Evolutionary conservation across 2,329 filamentous ascomycete species (phyloP).

Genomic region (Lasiodiplodia gonubiensis): DNA sequence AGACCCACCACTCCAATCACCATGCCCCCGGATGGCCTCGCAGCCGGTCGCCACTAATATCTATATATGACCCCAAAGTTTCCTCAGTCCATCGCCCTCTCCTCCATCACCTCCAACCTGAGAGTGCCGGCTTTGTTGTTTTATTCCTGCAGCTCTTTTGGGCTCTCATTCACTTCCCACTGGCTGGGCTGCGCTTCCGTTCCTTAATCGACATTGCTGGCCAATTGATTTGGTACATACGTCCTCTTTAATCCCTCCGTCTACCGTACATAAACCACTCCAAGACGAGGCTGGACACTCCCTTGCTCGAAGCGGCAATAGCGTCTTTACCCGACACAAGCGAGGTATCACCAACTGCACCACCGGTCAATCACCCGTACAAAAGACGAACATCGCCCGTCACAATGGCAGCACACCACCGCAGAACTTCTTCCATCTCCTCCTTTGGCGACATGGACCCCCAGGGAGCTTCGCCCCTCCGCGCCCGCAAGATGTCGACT

Average conservation of each 20-base stretch:
- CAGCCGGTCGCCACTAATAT: slow-evolving; percentile 24
- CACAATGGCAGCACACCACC: slow-evolving; percentile 34
- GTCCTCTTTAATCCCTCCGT: slow-evolving; percentile 46
- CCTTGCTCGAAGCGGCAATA: slow-evolving; percentile 21
- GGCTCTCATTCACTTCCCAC: slow-evolving; percentile 58
- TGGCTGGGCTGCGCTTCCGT: slow-evolving; percentile 60
- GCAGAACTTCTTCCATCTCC: slow-evolving; percentile 46
- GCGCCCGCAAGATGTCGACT: slow-evolving; percentile 58
- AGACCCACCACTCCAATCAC: slow-evolving; percentile 48
- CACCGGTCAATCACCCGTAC: slow-evolving; percentile 16
- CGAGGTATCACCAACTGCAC: slow-evolving; percentile 12
- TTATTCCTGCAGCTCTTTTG: slow-evolving; percentile 48
- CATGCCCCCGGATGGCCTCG: slow-evolving; percentile 34
- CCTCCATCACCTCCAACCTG: slow-evolving; percentile 41
- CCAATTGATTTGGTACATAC: slow-evolving; percentile 43
- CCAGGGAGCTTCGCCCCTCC: slow-evolving; percentile 56
- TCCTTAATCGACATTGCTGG: slow-evolving; percentile 55
- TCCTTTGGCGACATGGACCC: slow-evolving; percentile 46
- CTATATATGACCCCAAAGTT: slow-evolving; percentile 24
- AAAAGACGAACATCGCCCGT: slow-evolving; percentile 63
- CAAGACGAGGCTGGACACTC: slow-evolving; percentile 22
- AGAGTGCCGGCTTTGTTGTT: slow-evolving; percentile 45
- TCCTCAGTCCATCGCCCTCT: slow-evolving; percentile 7
- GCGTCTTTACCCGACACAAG: slow-evolving; percentile 20
- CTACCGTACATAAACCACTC: slow-evolving; percentile 39